Conservation (phyloP, 441 rosid species). For the Sinapis alba region DNA sequence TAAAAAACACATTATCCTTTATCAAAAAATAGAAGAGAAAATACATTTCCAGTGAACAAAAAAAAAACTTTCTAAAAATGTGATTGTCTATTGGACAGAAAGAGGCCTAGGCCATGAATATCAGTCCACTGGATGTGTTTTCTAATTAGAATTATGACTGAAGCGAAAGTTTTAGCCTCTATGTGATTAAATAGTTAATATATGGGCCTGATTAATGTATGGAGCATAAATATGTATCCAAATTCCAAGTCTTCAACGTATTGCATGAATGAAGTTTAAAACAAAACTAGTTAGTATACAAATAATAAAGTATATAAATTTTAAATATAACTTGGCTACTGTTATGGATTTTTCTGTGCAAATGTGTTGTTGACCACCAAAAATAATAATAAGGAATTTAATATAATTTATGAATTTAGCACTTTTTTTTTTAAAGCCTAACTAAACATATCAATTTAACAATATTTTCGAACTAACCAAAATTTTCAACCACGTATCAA, state of each 20-base stretch:
- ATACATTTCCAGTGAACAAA: background rate
- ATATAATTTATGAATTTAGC: no score
- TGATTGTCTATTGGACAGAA: background rate
- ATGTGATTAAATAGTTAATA: background rate
- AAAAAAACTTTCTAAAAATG: background rate
- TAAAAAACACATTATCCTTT: background rate
- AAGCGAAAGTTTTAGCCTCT: background rate
- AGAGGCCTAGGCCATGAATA: background rate
- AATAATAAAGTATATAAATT: no score
- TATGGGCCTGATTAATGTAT: background rate
- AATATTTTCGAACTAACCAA: background rate
- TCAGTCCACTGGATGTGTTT: background rate
- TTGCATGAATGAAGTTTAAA: background rate
- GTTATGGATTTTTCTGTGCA: no score
- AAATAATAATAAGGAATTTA: no score
- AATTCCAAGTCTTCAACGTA: no score
- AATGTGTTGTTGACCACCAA: no score
- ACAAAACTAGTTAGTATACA: background rate
- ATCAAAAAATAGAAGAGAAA: background rate
- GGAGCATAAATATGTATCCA: background rate
- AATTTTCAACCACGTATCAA: background rate
- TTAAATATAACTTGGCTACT: no score
- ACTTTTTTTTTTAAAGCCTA: no score
- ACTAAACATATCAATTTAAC: background rate
- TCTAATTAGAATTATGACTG: background rate